A percentile compares a stretch with the other conserved stretches of the same genome.
phyloP scores from a whole-genome alignment of 768 basidiomycete genomes.

The Leccinum variicolor region DNA sequence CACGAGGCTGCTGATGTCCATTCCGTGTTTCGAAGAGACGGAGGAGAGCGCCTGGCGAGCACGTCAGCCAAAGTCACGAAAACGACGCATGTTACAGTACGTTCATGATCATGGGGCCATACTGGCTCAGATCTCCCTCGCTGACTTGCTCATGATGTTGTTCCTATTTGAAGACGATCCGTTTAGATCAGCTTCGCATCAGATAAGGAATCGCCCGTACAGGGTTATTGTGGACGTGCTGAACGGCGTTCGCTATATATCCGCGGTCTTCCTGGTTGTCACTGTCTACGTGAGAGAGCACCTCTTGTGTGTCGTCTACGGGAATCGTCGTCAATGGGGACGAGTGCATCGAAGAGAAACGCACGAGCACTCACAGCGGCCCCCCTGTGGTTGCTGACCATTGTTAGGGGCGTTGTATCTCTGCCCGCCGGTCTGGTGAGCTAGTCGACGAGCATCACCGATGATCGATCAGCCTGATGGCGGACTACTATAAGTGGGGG shows the following conservation, averaged over 20 bases:
- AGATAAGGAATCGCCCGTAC: slow-evolving; percentile 5
- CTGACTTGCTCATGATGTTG: slow-evolving; percentile 15
- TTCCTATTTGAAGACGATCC: slow-evolving; percentile 2
- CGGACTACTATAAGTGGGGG: not conserved
- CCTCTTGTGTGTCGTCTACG: slow-evolving; percentile 64
- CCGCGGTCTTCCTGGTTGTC: slow-evolving; percentile 4
- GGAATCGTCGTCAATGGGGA: not conserved
- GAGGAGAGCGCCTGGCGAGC: slow-evolving; percentile 19
- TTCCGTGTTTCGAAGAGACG: slow-evolving; percentile 28
- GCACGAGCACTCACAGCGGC: slow-evolving; percentile 20
- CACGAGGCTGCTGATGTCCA: slow-evolving; percentile 23
- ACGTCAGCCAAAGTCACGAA: slow-evolving; percentile 2
- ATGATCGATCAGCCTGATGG: slow-evolving; percentile 1
- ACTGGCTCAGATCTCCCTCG: slow-evolving; percentile 9
- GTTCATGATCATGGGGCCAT: slow-evolving; percentile 18
- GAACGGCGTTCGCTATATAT: slow-evolving; percentile 15
- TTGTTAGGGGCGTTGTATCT: slow-evolving; percentile 61
- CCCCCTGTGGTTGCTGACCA: slow-evolving; percentile 21
- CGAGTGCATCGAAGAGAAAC: slow-evolving; percentile 6
- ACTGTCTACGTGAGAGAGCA: slow-evolving; percentile 46
- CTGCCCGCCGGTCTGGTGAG: slow-evolving; percentile 57
- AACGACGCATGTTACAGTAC: slow-evolving; percentile 3
- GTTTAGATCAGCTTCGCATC: not conserved
- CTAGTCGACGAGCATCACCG: slow-evolving; percentile 26
- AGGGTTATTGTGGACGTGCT: slow-evolving; percentile 21